Evolutionary conservation across 1,284 basidiomycete genomes (phyloP).

Genomic region (Ceratobasidium sp.): DNA sequence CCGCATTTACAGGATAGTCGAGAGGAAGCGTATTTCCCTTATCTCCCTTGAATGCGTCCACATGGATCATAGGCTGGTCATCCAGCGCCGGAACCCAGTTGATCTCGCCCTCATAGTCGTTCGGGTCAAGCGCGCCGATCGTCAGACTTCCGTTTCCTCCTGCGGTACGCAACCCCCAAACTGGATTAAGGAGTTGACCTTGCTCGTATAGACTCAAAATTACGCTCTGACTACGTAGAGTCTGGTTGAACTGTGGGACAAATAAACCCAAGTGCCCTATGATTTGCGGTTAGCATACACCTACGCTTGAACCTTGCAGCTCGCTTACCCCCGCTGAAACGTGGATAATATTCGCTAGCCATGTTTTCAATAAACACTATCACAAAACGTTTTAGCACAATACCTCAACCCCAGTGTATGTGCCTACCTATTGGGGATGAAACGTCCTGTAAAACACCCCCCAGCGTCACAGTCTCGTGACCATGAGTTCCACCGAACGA

Average conservation of each 20-base stretch:
- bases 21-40: background rate
- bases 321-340: background rate
- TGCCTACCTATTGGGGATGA: background rate
- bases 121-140: conserved; percentile 14
- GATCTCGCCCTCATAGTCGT: conserved; percentile 14
- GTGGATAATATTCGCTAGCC: background rate
- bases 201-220: background rate
- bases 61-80: background rate
- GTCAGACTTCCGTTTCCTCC: background rate
- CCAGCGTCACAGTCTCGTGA: background rate
- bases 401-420: background rate
- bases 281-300: background rate
- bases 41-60: background rate
- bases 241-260: background rate
- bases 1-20: conserved; percentile 6
- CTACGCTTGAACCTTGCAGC: background rate
- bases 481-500: background rate
- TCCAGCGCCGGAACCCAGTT: conserved; percentile 9
- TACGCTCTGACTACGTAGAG: background rate
- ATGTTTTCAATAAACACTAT: background rate
- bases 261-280: background rate
- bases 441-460: background rate
- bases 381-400: background rate
- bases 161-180: conserved; percentile 4
- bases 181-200: conserved; percentile 9